These are phyloP conservation scores for Torulaspora gathmanii DNA, from an alignment of 805 yeast species.

Conservation along the genomic window DNA sequence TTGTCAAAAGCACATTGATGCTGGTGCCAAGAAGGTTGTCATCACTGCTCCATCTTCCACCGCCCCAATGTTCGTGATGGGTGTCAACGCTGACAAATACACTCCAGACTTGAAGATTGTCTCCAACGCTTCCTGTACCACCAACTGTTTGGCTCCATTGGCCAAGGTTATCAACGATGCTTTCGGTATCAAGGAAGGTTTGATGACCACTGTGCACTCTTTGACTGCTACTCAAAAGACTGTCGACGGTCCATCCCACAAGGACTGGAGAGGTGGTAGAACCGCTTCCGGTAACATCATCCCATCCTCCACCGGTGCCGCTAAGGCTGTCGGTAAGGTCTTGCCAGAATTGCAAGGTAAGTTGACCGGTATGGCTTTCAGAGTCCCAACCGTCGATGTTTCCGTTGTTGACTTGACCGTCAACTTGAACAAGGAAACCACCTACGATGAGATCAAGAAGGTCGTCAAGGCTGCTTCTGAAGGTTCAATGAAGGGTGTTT, in stretches of 20 bases:
- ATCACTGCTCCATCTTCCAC: constrained; percentile 69
- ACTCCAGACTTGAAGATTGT: constrained; percentile 52
- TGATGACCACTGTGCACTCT: constrained; percentile 72
- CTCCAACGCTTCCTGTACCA: constrained; percentile 70
- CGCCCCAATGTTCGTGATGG: constrained; percentile 70
- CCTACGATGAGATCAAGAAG: constrained; percentile 60
- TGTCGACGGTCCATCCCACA: constrained; percentile 73
- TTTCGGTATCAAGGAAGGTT: constrained; percentile 68
- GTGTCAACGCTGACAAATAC: constrained; percentile 62
- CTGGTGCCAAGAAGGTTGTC: constrained; percentile 70
- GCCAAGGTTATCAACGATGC: constrained; percentile 63
- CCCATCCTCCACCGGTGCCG: constrained; percentile 75
- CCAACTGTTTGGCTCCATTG: constrained; percentile 71
- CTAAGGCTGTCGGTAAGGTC: constrained; percentile 72
- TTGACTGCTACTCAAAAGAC: constrained; percentile 70
- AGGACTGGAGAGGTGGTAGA: constrained; percentile 80
- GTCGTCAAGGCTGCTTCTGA: constrained; percentile 56
- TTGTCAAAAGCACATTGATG: constrained; percentile 64
- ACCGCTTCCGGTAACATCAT: constrained; percentile 71
- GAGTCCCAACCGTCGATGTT: constrained; percentile 72
- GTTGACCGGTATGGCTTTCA: constrained; percentile 68
- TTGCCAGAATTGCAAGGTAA: constrained; percentile 68
- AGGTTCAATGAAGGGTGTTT: constrained; percentile 56
- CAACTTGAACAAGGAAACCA: constrained; percentile 52
- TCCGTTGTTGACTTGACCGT: constrained; percentile 69